A percentile compares a stretch with the other conserved stretches of the same genome.
phyloP scores from a whole-genome alignment of 2,329 filamentous ascomycete species.

The Pseudogymnoascus sp. region DNA sequence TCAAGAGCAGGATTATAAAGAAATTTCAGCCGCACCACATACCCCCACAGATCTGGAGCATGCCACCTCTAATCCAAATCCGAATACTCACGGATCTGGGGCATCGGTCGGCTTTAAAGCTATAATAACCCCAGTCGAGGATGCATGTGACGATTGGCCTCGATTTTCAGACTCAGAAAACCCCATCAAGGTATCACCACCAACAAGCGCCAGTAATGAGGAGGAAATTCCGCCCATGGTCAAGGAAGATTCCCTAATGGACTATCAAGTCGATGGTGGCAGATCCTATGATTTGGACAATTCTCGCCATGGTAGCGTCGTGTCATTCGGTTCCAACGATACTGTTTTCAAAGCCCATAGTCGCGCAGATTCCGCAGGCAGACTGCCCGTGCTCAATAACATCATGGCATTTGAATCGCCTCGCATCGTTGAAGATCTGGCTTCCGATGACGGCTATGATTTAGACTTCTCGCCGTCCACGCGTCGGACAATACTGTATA shows the following conservation, averaged over 20 bases:
- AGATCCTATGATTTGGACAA: background rate
- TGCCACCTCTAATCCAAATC: background rate
- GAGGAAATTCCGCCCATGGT: background rate
- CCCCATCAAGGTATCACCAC: background rate
- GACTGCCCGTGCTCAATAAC: slow-evolving; percentile 7
- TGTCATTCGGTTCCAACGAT: slow-evolving; percentile 3
- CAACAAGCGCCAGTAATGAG: too few species aligned
- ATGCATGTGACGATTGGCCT: background rate
- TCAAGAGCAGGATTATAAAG: background rate
- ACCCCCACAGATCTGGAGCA: background rate
- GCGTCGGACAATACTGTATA: background rate
- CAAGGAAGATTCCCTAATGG: background rate
- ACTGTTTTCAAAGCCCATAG: slow-evolving; percentile 16
- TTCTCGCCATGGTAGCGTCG: background rate
- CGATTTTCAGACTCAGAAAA: background rate
- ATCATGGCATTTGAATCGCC: background rate
- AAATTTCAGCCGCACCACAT: background rate
- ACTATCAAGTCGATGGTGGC: background rate
- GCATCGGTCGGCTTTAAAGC: background rate
- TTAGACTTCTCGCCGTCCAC: slow-evolving; percentile 5
- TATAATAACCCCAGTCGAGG: slow-evolving; percentile 2
- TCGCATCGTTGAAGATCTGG: slow-evolving; percentile 1
- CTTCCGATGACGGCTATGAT: background rate
- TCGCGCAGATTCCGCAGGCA: slow-evolving; percentile 12
- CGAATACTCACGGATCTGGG: background rate